Conservation (phyloP, 2,329 filamentous ascomycete genomes). For the Penicillium sp. region DNA sequence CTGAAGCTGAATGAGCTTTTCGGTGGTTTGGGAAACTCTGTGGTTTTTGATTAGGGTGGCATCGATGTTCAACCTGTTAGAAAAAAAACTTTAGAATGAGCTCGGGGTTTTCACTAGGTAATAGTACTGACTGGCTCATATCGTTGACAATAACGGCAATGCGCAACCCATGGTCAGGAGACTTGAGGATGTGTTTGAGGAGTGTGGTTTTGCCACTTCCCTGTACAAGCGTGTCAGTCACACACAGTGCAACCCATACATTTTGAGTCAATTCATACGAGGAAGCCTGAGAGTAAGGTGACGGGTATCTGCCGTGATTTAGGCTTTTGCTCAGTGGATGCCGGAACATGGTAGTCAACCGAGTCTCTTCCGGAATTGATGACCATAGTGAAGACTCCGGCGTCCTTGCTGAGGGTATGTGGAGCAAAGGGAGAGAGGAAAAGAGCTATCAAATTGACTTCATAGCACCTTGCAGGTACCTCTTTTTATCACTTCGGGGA, state of each 20-base stretch:
- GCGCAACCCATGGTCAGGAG: slow-evolving; percentile 61
- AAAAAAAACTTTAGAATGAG: neutral
- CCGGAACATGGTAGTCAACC: slow-evolving; percentile 13
- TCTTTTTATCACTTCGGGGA: slow-evolving; percentile 11
- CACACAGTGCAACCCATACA: neutral
- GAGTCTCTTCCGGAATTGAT: slow-evolving; percentile 23
- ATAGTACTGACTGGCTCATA: slow-evolving; percentile 55
- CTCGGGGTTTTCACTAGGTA: neutral
- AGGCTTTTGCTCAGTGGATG: slow-evolving; percentile 25
- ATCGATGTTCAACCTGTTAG: slow-evolving; percentile 62
- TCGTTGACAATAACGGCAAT: slow-evolving; percentile 75
- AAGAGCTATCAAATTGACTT: too few relatives aligned
- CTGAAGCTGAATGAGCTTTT: slow-evolving; percentile 66
- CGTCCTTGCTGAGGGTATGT: too few relatives aligned
- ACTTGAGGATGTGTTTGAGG: slow-evolving; percentile 65
- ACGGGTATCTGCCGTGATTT: slow-evolving; percentile 49
- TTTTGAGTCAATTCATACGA: slow-evolving; percentile 39
- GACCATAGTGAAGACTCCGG: slow-evolving; percentile 16
- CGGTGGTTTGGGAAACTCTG: slow-evolving; percentile 57
- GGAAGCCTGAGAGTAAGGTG: slow-evolving; percentile 60
- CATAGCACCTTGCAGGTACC: slow-evolving; percentile 16
- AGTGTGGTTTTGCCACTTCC: slow-evolving; percentile 71
- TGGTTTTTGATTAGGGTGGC: slow-evolving; percentile 60
- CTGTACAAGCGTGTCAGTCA: slow-evolving; percentile 35
- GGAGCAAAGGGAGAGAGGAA: too few relatives aligned